These are phyloP conservation scores for Graphiopsis chlorocephala DNA, from an alignment of 2,329 filamentous ascomycete genomes.

Conservation along the genomic window DNA sequence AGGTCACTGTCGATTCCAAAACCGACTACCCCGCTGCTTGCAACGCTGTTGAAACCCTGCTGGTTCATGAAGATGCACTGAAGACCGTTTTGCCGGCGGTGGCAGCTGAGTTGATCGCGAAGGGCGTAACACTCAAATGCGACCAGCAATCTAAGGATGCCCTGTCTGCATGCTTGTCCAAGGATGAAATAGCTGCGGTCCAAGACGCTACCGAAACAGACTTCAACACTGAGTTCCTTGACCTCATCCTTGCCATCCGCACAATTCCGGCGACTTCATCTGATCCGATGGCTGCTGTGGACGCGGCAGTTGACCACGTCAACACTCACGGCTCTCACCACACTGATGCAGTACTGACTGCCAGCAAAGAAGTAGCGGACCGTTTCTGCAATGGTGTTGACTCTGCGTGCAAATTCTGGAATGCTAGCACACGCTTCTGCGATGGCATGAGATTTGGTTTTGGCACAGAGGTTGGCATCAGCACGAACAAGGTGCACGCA, in stretches of 20 bases:
- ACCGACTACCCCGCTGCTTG: conserved; percentile 93
- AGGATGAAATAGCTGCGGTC: conserved; percentile 47
- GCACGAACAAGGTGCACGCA: conserved; percentile 97
- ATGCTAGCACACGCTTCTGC: conserved; percentile 88
- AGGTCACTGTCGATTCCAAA: conserved; percentile 86
- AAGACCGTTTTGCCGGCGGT: conserved; percentile 65
- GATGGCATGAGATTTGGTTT: conserved; percentile 98
- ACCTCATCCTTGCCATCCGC: conserved; percentile 80
- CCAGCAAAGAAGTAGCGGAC: conserved; percentile 65
- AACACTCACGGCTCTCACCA: conserved; percentile 90
- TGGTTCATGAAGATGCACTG: conserved; percentile 74
- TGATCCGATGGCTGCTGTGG: conserved; percentile 41
- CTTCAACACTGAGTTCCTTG: conserved; percentile 85
- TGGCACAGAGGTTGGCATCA: conserved; percentile 96
- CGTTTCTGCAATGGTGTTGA: conserved; percentile 83
- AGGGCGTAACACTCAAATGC: conserved; percentile 80
- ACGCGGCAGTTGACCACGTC: conserved; percentile 80
- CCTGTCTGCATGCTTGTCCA: conserved; percentile 50
- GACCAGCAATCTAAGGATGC: conserved; percentile 67
- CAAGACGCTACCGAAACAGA: conserved; percentile 67
- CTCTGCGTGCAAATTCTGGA: conserved; percentile 94
- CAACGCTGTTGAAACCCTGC: conserved; percentile 88
- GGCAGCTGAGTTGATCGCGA: conserved; percentile 68
- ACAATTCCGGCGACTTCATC: conserved; percentile 53
- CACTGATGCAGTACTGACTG: conserved; percentile 86